Base-by-base conservation (phyloP, 2,329 filamentous ascomycete species). In the Aspergillus glaucus region DNA sequence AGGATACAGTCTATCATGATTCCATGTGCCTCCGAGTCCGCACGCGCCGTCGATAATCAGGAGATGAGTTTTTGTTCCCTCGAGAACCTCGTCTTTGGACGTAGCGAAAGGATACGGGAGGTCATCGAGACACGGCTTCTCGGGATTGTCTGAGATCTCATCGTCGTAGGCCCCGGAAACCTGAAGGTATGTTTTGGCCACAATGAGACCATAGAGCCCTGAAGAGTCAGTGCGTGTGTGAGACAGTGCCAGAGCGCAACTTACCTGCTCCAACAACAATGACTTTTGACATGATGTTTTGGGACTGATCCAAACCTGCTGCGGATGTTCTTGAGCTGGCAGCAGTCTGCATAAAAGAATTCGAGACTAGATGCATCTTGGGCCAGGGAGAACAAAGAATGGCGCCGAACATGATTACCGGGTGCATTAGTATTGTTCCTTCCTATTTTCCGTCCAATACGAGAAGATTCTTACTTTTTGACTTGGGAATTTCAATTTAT, bases 151-250 rank as follows among this genome's bases (percentile, higher is more conserved):
- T 15, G n/a, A 46, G 10, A 3, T 36, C 12, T 36, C 17, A 3
- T 19, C 15, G 9, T 53, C 47, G 24, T 56, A 56, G 2, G 26
- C 46, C 2, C 50, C 58, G 3, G 43, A 32, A 5, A 64, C 49
- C 46, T 63, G 60, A 4, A 62, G 48, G 42, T 63, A 64, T 1
- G 62, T 64, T 45, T 64, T 64, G 2, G 61, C 61, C 7, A 56
- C 53, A 22, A 62, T 55, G n/a, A 63, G 56, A 19, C 61, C 62
- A 24, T 62, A 60, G 19, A 62, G 50, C 15, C 58, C 61, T 56
- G 10, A 14, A 19, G 10, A n/a, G 34, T 15, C 15, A 17, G 34
- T 17, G n/a, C 32, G 32, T 6, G 32, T 6, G 32, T 9, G 34
- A n/a, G 26, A n/a, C 4, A 7, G 3, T 36, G 34, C 34, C 2